Evolutionary conservation across 495 filamentous ascomycete genomes (phyloP).

Genomic region (Pseudoneurospora amorphoporcata): DNA sequence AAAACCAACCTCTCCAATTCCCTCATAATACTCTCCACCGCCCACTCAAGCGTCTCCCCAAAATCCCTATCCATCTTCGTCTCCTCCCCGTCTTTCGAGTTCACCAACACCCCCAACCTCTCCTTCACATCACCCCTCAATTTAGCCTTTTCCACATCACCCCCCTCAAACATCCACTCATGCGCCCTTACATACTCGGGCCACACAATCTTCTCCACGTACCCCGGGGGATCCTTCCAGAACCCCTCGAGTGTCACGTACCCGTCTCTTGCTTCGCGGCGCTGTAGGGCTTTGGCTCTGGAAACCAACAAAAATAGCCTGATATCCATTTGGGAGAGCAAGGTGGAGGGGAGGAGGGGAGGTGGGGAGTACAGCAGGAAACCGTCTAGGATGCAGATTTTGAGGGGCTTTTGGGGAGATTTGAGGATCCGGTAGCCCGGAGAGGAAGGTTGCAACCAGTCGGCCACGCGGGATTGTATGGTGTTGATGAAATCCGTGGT

Average conservation of each 20-base stretch:
- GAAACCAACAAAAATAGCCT: slow-evolving; percentile 63
- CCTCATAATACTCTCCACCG: slow-evolving; percentile 40
- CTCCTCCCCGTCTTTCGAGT: slow-evolving; percentile 16
- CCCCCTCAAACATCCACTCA: slow-evolving; percentile 58
- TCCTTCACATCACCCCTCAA: slow-evolving; percentile 19
- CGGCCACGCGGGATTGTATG: slow-evolving; percentile 27
- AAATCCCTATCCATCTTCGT: slow-evolving; percentile 36
- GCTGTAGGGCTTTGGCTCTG: slow-evolving; percentile 46
- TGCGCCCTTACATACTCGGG: slow-evolving; percentile 79
- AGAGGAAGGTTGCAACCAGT: slow-evolving; percentile 28
- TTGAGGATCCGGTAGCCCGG: slow-evolving; percentile 34
- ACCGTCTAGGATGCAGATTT: slow-evolving; percentile 60
- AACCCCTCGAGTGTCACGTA: slow-evolving; percentile 89
- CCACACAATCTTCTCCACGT: slow-evolving; percentile 94
- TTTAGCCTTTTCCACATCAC: slow-evolving; percentile 47
- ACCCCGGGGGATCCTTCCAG: slow-evolving; percentile 88
- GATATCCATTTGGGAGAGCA: slow-evolving; percentile 55
- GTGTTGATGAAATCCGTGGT: slow-evolving; percentile 26
- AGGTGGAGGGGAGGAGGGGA: slow-evolving; percentile 6
- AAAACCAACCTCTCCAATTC: slow-evolving; percentile 18
- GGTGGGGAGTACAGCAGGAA: slow-evolving; percentile 65
- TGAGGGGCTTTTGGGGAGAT: slow-evolving; percentile 30
- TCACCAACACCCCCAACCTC: slow-evolving; percentile 26
- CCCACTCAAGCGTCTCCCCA: slow-evolving; percentile 42
- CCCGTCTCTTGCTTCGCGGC: slow-evolving; percentile 63